A percentile compares a stretch with the other conserved stretches of the same genome.
Evolutionary conservation across 495 filamentous ascomycete genomes (phyloP).

Genomic region (Penicillium herquei): DNA sequence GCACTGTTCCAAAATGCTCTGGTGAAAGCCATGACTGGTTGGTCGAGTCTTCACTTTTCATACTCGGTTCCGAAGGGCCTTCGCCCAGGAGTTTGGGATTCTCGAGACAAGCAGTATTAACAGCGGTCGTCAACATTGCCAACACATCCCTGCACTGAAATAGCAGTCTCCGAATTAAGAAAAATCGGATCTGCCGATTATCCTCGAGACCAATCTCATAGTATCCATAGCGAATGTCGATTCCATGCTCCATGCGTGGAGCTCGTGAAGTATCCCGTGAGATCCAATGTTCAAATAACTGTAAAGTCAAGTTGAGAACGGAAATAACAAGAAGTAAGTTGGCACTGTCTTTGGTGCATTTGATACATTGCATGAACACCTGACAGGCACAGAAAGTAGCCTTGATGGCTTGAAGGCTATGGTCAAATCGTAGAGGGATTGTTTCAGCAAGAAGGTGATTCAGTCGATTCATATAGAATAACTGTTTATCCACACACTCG

Average conservation of each 20-base stretch:
- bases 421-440: conserved; percentile 35
- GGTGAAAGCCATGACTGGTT: conserved; percentile 11
- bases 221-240: conserved; percentile 36
- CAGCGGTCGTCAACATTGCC: conserved; percentile 20
- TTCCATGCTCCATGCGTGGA: conserved; percentile 17
- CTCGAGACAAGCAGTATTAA: conserved; percentile 13
- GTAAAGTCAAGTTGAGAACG: conserved; percentile 33
- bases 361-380: conserved; percentile 35
- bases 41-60: conserved; percentile 2
- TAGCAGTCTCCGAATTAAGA: conserved; percentile 31
- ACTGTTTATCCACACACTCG: conserved; percentile 35
- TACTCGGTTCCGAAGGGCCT: conserved; percentile 3
- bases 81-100: conserved; percentile 14
- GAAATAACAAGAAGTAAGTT: conserved; percentile 34
- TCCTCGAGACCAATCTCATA: conserved; percentile 40
- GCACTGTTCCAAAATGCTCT: conserved; percentile 3
- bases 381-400: conserved; percentile 33
- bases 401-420: conserved; percentile 37
- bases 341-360: conserved; percentile 36
- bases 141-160: conserved; percentile 33
- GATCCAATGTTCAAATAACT: conserved; percentile 38
- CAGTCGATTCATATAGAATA: conserved; percentile 36
- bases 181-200: conserved; percentile 32
- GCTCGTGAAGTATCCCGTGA: conserved; percentile 25
- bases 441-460: conserved; percentile 33